Percentiles rank a stretch among this genome's conserved stretches.
Conservation (phyloP, 2,329 filamentous ascomycete species). For the Aspergillus persii region DNA sequence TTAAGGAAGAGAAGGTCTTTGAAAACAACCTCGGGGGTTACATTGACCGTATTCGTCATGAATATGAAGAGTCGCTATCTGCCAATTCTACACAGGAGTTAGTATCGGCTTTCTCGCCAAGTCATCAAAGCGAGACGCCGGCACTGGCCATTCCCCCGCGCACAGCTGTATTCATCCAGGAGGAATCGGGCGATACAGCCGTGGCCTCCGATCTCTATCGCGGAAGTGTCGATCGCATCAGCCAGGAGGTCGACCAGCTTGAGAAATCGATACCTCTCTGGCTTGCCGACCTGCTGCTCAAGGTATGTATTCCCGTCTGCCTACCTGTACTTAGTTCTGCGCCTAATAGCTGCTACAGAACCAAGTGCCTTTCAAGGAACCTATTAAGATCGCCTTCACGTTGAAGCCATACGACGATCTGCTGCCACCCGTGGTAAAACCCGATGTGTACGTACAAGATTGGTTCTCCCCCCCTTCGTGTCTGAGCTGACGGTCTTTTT, state of each 20-base stretch:
- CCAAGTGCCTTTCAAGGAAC: constrained; percentile 79
- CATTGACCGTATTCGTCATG: constrained; percentile 45
- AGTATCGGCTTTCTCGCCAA: constrained; percentile 42
- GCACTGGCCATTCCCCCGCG: constrained; percentile 43
- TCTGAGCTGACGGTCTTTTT: constrained; percentile 2
- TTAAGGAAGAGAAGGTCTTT: constrained; percentile 46
- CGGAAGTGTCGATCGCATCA: constrained; percentile 77
- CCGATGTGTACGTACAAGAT: constrained; percentile 59
- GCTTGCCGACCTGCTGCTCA: constrained; percentile 82
- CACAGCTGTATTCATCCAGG: constrained; percentile 63
- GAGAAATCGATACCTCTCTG: constrained; percentile 87
- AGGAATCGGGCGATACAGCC: constrained; percentile 61
- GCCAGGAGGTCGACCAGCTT: constrained; percentile 74
- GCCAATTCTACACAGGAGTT: constrained; percentile 38
- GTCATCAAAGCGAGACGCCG: constrained; percentile 46
- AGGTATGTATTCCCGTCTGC: constrained; percentile 43
- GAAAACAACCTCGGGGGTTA: constrained; percentile 48
- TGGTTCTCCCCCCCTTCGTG: background rate
- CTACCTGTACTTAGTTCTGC: background rate
- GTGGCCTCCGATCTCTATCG: constrained; percentile 82
- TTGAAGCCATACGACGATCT: constrained; percentile 75
- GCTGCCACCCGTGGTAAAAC: constrained; percentile 69
- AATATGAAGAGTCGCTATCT: constrained; percentile 45
- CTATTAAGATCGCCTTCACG: constrained; percentile 92
- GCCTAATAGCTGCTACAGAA: constrained; percentile 54